These are phyloP conservation scores for Cytospora paraplurivora DNA, from an alignment of 2,329 filamentous ascomycete species.

Conservation along the genomic window DNA sequence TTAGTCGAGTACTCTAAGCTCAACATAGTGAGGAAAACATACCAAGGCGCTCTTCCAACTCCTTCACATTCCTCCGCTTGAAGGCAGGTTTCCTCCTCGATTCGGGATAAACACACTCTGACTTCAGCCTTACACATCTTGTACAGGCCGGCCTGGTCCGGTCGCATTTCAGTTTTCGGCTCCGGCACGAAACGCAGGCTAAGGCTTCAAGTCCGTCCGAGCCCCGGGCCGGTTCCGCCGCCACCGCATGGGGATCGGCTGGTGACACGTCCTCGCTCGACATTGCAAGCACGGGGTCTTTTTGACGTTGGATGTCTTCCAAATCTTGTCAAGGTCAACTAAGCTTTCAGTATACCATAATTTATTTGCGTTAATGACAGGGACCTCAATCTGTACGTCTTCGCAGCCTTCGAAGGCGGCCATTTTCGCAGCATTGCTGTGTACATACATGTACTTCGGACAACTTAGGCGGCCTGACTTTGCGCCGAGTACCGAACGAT, in stretches of 20 bases:
- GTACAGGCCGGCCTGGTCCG: conserved; percentile 76
- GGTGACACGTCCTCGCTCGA: conserved; percentile 27
- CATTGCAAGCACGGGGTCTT: conserved; percentile 25
- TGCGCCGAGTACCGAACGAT: conserved; percentile 30
- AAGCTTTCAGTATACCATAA: neutral
- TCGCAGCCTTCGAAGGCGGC: neutral
- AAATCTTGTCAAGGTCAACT: too few species aligned
- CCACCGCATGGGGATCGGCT: conserved; percentile 4
- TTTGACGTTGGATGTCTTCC: neutral
- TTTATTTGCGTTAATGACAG: neutral
- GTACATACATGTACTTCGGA: conserved; percentile 25
- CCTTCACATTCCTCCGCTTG: conserved; percentile 87
- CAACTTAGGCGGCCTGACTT: conserved; percentile 31
- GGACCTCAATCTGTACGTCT: neutral
- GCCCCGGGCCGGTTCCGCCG: conserved; percentile 20
- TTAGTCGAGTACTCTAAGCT: conserved; percentile 26
- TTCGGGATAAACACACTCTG: conserved; percentile 86
- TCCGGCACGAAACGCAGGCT: conserved; percentile 81
- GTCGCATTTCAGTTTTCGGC: conserved; percentile 86
- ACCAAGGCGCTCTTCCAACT: conserved; percentile 86
- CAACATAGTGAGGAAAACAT: conserved; percentile 36
- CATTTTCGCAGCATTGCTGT: neutral
- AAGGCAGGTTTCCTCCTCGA: conserved; percentile 84
- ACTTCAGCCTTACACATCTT: conserved; percentile 73
- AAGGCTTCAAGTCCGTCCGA: conserved; percentile 50